These are phyloP conservation scores for Hypholoma fasciculare DNA, from an alignment of 768 basidiomycete genomes.

Conservation along the genomic window DNA sequence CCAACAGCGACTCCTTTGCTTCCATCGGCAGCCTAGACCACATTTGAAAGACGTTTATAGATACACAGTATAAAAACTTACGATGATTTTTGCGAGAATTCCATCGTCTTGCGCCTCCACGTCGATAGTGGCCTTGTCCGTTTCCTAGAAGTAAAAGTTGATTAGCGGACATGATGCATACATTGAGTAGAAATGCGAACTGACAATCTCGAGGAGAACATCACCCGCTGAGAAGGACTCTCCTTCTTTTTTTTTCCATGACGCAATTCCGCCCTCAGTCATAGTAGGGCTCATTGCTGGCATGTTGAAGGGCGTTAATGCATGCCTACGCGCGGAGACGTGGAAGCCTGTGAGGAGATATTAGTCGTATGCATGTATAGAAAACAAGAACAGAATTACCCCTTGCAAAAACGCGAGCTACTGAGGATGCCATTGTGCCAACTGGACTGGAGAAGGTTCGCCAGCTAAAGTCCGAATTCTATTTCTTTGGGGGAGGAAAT, in stretches of 20 bases:
- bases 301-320: constrained; percentile 89
- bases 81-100: constrained; percentile 94
- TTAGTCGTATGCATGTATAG: background rate
- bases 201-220: constrained; percentile 92
- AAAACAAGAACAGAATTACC: constrained; percentile 39
- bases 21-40: constrained; percentile 71
- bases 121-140: constrained; percentile 99
- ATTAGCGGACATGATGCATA: constrained; percentile 8
- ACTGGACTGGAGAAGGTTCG: constrained; percentile 11
- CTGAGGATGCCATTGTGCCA: constrained; percentile 54
- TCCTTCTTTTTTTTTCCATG: constrained; percentile 97
- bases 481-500: constrained; percentile 21
- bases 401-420: constrained; percentile 67
- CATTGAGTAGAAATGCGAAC: constrained; percentile 23
- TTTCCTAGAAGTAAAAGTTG: constrained; percentile 64
- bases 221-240: constrained; percentile 88
- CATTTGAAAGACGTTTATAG: background rate
- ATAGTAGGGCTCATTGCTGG: constrained; percentile 99
- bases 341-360: constrained; percentile 64
- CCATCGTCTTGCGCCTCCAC: constrained; percentile 99
- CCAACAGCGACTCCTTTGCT: constrained; percentile 88
- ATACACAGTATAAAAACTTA: constrained; percentile 37
- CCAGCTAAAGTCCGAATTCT: constrained; percentile 19
- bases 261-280: constrained; percentile 98
- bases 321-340: constrained; percentile 74